Evolutionary conservation across 225 moss, liverwort and hornwort genomes (phyloP), one percentile per base, ranked within the genome.

Genomic region (Neckera pumila): DNA sequence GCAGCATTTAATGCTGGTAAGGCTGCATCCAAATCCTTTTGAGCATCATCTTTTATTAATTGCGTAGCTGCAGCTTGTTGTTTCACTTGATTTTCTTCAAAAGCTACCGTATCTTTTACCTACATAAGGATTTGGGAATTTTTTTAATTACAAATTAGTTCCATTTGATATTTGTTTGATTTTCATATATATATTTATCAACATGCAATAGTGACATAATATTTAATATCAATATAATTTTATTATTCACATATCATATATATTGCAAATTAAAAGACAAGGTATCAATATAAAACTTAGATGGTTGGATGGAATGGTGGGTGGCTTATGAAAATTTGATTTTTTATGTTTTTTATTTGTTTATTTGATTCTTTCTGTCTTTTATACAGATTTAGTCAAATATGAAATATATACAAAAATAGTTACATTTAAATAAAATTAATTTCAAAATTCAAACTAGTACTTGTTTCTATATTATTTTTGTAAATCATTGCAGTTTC

Each of bases 41-140:
- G 95, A 45, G 98, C 98, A 86, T 98, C 98, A 85, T 97, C 97
- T 88, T 98, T 98, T 60, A 98, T 98, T 38, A 96, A 73, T 92
- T 98, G 97, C 7, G 98, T 97, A 26, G 89, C 94, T 13, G 87
- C 90, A 2, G 98, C 98, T 90, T 97, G 98, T 86, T 92, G 85
- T 81, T 96, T 94, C 0, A 98, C 95, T 92, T 96, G 94, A 6
- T 85, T 85, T 86, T 98, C 98, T 84, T 98, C 98, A 63, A 83
- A 34, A 14, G 89, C 95, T 40, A 98, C 96, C 1, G 73, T 92
- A 19, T 95, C 93, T 90, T 97, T 98, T 6, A 98, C 98, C 98
- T 97, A 49, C 9, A 21, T 0, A 62, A 28, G 22, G 19, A 11
- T 14, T 67, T 45, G 6, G 4, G 4, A 1, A 28, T 51, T 86